Percentiles rank a stretch among this genome's conserved stretches.
Evolutionary conservation across 2,329 filamentous ascomycete species (phyloP).

Genomic region (Colletotrichum musae): DNA sequence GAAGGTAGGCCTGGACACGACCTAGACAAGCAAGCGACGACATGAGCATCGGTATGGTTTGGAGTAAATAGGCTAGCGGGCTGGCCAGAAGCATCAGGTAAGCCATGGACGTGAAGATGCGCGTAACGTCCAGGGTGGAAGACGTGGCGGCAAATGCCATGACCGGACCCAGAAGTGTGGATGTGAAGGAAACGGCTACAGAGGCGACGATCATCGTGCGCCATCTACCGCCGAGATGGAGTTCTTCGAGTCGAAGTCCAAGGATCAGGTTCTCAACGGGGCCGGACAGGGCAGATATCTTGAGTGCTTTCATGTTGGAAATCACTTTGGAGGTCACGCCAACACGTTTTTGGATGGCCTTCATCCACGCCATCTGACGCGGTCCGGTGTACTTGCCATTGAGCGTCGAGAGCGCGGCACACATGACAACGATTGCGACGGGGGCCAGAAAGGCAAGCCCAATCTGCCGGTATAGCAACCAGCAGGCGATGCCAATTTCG

Average conservation of each 20-base stretch:
- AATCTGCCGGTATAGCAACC: conserved; percentile 59
- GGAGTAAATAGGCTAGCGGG: conserved; percentile 51
- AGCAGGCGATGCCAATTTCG: conserved; percentile 61
- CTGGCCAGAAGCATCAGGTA: conserved; percentile 51
- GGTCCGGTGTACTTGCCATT: conserved; percentile 20
- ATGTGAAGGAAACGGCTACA: conserved; percentile 51
- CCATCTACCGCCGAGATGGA: conserved; percentile 48
- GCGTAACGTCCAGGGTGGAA: conserved; percentile 44
- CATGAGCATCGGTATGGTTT: conserved; percentile 49
- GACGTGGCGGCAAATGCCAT: conserved; percentile 51
- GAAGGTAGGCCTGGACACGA: conserved; percentile 55
- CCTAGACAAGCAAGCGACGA: conserved; percentile 50
- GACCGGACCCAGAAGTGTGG: conserved; percentile 52
- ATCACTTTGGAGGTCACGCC: conserved; percentile 48
- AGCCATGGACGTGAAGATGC: conserved; percentile 52
- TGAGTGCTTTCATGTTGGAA: conserved; percentile 55
- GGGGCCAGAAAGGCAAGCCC: conserved; percentile 31
- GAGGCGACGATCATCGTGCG: conserved; percentile 43
- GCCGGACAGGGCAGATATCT: conserved; percentile 53
- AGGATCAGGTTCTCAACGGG: conserved; percentile 51
- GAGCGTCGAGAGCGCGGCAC: not conserved
- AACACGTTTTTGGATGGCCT: conserved; percentile 44
- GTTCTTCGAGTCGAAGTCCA: conserved; percentile 51
- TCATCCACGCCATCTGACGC: conserved; percentile 46
- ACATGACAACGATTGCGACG: conserved; percentile 17